Conservation (phyloP, 192 early-diverging fungal genomes). For the Phlyctochytrium bullatum region DNA sequence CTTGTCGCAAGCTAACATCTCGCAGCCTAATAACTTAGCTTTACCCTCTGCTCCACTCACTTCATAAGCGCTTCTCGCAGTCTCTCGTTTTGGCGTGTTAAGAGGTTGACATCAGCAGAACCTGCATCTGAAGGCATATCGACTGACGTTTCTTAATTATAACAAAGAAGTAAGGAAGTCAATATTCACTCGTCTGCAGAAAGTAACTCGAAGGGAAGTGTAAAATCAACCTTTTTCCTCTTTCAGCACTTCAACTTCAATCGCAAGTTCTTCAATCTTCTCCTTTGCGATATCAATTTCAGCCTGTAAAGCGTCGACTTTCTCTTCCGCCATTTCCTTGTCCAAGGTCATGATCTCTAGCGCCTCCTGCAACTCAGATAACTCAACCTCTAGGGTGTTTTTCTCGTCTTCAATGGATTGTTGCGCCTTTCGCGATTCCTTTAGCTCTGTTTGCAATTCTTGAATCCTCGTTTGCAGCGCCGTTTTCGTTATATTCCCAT, state of each 20-base stretch:
- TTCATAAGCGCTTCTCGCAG: conserved; percentile 82
- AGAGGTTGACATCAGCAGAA: conserved; percentile 57
- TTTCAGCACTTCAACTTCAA: conserved; percentile 67
- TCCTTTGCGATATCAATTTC: conserved; percentile 73
- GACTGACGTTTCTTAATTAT: conserved; percentile 4
- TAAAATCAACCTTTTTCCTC: conserved; percentile 51
- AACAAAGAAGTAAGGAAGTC: conserved; percentile 11
- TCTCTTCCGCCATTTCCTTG: conserved; percentile 90
- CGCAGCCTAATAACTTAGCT: conserved; percentile 50
- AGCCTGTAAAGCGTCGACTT: conserved; percentile 69
- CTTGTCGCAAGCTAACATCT: conserved; percentile 71
- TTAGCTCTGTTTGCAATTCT: conserved; percentile 71
- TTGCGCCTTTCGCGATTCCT: conserved; percentile 56
- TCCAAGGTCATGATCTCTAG: conserved; percentile 87
- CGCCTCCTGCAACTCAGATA: conserved; percentile 69
- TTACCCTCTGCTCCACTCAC: conserved; percentile 29
- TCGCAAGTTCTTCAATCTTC: conserved; percentile 72
- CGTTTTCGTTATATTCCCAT: conserved; percentile 16
- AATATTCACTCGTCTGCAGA: neutral
- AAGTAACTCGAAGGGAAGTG: conserved; percentile 3
- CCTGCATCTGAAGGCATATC: conserved; percentile 5
- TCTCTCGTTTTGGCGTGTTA: conserved; percentile 82
- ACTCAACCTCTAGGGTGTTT: conserved; percentile 63
- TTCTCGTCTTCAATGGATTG: conserved; percentile 59
- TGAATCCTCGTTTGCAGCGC: conserved; percentile 55